phyloP scores from a whole-genome alignment of 2,329 filamentous ascomycete genomes.

The Stagonosporopsis rhizophila region DNA sequence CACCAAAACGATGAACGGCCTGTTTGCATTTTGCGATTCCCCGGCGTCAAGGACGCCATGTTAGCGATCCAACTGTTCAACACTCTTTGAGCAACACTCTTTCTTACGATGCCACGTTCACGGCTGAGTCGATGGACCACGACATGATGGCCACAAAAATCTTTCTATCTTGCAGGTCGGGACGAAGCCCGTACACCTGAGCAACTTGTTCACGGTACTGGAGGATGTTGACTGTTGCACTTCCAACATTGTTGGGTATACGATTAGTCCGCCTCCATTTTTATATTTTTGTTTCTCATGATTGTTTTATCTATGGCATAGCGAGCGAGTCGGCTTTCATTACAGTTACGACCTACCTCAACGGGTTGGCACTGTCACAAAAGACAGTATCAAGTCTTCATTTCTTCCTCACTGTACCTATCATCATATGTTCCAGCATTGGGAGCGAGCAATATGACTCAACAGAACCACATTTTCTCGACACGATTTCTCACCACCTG shows the following conservation, averaged over 20 bases:
- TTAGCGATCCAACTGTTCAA: constrained; percentile 44
- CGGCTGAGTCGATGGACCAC: constrained; percentile 40
- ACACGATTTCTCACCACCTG: constrained; percentile 13
- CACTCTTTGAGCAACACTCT: constrained; percentile 37
- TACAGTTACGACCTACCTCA: constrained; percentile 18
- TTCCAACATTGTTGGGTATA: constrained; percentile 19
- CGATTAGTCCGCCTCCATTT: constrained; percentile 18
- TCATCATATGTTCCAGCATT: constrained; percentile 18
- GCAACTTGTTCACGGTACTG: constrained; percentile 19
- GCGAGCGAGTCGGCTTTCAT: constrained; percentile 39
- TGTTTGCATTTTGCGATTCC: constrained; percentile 47
- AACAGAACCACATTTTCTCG: constrained; percentile 11
- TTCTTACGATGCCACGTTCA: constrained; percentile 35
- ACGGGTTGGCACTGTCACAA: constrained; percentile 15
- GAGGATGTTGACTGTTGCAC: constrained; percentile 4
- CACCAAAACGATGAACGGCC: constrained; percentile 42
- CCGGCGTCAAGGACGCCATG: constrained; percentile 47
- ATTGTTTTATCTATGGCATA: constrained; percentile 50
- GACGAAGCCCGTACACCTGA: constrained; percentile 10
- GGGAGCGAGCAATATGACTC: constrained; percentile 18
- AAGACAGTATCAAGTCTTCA: constrained; percentile 5
- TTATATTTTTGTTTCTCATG: constrained; percentile 35
- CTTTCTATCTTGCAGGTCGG: constrained; percentile 17
- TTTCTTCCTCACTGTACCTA: constrained; percentile 26
- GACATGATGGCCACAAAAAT: constrained; percentile 29